Conservation (phyloP, 441 rosid genomes). For the Eutrema salsugineum region DNA sequence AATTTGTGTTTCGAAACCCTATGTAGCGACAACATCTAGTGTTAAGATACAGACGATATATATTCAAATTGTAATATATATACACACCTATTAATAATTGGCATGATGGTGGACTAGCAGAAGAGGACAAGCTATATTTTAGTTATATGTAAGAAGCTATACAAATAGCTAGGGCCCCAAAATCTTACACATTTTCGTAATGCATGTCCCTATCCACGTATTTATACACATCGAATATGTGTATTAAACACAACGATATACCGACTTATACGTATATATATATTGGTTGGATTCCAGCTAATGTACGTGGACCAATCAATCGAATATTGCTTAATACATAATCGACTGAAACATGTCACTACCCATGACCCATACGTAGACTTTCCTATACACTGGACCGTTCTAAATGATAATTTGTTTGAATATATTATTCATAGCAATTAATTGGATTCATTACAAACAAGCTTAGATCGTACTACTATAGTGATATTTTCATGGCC, state of each 20-base stretch:
- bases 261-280: not conserved
- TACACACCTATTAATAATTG: slow-evolving; percentile 9
- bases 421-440: not conserved
- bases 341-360: not conserved
- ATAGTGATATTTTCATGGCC: not conserved
- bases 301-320: not conserved
- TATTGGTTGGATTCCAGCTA: not conserved
- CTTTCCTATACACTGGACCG: not conserved
- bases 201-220: not conserved
- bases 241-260: not conserved
- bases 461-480: not conserved
- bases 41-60: not conserved
- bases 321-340: not conserved
- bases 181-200: slow-evolving; percentile 2
- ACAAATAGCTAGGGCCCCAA: slow-evolving; percentile 12
- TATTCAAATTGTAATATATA: slow-evolving; percentile 16
- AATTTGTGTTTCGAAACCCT: not conserved
- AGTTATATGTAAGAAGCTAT: slow-evolving; percentile 19
- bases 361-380: not conserved
- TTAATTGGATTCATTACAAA: not conserved
- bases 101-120: slow-evolving; percentile 14
- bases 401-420: not conserved
- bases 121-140: slow-evolving; percentile 20
- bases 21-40: not conserved
- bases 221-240: not conserved